Percentiles rank a stretch among this genome's conserved stretches.
Conservation (phyloP, 2,329 filamentous ascomycete species). For the Neonectria coccinea region DNA sequence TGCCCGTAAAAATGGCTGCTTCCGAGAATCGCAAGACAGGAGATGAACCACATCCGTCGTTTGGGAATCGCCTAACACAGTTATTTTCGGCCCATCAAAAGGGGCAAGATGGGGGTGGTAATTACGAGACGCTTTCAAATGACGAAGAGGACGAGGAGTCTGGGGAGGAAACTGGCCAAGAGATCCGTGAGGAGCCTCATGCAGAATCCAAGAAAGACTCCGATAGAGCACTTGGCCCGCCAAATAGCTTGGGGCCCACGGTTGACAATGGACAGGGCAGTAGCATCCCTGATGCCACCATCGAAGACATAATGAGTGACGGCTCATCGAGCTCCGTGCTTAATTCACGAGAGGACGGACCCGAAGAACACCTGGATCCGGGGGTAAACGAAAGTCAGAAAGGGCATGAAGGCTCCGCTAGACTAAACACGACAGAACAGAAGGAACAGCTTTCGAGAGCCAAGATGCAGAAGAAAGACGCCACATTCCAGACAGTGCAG, state of each 20-base stretch:
- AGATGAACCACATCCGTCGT: slow-evolving; percentile 32
- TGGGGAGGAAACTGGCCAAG: slow-evolving; percentile 49
- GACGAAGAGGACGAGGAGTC: slow-evolving; percentile 22
- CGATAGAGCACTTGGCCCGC: no score
- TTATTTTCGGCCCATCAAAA: slow-evolving; percentile 35
- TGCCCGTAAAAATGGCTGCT: neutral
- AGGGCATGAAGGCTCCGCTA: neutral
- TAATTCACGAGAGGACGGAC: neutral
- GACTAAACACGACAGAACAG: slow-evolving; percentile 50
- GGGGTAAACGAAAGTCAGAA: slow-evolving; percentile 2
- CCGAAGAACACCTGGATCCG: no score
- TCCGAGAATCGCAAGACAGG: slow-evolving; percentile 10
- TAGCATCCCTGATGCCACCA: neutral
- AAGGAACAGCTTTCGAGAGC: slow-evolving; percentile 33
- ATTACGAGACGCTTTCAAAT: slow-evolving; percentile 29
- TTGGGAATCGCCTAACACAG: slow-evolving; percentile 34
- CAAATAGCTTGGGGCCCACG: neutral
- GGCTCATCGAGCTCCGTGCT: neutral
- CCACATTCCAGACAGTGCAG: slow-evolving; percentile 39
- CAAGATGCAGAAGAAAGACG: slow-evolving; percentile 40
- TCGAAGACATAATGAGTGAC: neutral
- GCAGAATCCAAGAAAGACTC: neutral
- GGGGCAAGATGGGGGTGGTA: neutral
- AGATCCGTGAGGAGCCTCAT: slow-evolving; percentile 64
- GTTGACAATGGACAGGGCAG: neutral